These are phyloP conservation scores for Talaromyces verruculosus DNA, from an alignment of 2,329 filamentous ascomycete genomes.

Conservation along the genomic window DNA sequence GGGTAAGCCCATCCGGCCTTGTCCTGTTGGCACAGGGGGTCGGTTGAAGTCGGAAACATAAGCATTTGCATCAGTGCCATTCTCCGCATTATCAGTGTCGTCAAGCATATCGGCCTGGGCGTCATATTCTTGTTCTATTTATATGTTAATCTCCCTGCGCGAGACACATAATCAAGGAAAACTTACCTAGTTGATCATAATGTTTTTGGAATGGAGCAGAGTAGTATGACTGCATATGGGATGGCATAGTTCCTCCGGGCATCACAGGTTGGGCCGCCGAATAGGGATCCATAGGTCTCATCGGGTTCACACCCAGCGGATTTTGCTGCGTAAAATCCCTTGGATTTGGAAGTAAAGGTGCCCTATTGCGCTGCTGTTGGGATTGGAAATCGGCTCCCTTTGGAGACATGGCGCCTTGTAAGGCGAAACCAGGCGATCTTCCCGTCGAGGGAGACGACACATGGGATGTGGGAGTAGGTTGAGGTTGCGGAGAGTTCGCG, in stretches of 20 bases:
- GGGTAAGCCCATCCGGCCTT: slow-evolving; percentile 42
- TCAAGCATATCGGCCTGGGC: slow-evolving; percentile 86
- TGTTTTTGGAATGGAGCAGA: slow-evolving; percentile 88
- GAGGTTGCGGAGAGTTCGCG: slow-evolving; percentile 67
- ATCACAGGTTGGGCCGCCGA: slow-evolving; percentile 32
- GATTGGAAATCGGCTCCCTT: slow-evolving; percentile 58
- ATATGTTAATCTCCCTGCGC: slow-evolving; percentile 50
- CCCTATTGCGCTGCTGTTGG: slow-evolving; percentile 54
- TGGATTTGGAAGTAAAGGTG: slow-evolving; percentile 47
- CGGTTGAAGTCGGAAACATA: slow-evolving; percentile 58
- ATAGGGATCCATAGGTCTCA: slow-evolving; percentile 35
- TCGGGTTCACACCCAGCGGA: slow-evolving; percentile 39
- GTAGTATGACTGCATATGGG: slow-evolving; percentile 63
- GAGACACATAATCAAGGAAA: slow-evolving; percentile 48
- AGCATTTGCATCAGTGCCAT: slow-evolving; percentile 66
- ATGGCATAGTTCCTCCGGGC: slow-evolving; percentile 31
- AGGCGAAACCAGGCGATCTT: slow-evolving; percentile 61
- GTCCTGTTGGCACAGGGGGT: slow-evolving; percentile 44
- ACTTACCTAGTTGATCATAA: slow-evolving; percentile 93
- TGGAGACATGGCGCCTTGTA: slow-evolving; percentile 62
- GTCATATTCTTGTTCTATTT: slow-evolving; percentile 94
- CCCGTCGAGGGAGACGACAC: slow-evolving; percentile 64
- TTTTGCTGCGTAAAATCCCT: slow-evolving; percentile 36
- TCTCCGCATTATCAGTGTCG: slow-evolving; percentile 65
- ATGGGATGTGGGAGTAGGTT: slow-evolving; percentile 81